These are phyloP conservation scores for Clarireedia hainanense DNA, from an alignment of 2,329 filamentous ascomycete genomes.

Conservation along the genomic window DNA sequence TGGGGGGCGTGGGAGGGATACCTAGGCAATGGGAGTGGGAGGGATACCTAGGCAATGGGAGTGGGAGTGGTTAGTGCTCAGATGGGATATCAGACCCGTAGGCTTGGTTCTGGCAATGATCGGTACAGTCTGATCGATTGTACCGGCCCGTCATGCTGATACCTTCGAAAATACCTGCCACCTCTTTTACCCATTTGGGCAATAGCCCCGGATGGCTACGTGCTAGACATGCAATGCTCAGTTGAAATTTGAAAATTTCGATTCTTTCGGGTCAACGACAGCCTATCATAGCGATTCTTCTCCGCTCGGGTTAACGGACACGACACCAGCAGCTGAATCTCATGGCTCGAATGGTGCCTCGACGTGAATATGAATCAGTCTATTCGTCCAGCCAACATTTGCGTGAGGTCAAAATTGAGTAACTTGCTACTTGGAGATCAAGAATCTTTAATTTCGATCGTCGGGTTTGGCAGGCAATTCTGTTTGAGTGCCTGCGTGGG, in stretches of 20 bases:
- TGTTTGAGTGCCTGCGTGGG: too few relatives aligned
- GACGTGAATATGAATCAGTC: neutral
- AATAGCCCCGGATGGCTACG: neutral
- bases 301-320: neutral
- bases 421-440: too few relatives aligned
- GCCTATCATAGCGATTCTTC: neutral
- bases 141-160: neutral
- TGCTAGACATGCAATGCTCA: neutral
- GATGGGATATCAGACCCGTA: slow-evolving; percentile 1
- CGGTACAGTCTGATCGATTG: neutral
- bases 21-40: too few relatives aligned
- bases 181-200: neutral
- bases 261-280: neutral
- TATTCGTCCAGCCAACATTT: too few relatives aligned
- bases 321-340: neutral
- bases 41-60: too few relatives aligned
- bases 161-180: neutral
- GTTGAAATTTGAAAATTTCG: neutral
- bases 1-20: too few relatives aligned
- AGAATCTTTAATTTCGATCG: too few relatives aligned
- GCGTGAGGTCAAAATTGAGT: too few relatives aligned
- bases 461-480: too few relatives aligned
- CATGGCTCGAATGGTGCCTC: neutral
- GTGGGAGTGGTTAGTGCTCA: neutral
- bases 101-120: slow-evolving; percentile 4